Base-by-base conservation (phyloP, 768 basidiomycete genomes). In the Leccinum broughii region DNA sequence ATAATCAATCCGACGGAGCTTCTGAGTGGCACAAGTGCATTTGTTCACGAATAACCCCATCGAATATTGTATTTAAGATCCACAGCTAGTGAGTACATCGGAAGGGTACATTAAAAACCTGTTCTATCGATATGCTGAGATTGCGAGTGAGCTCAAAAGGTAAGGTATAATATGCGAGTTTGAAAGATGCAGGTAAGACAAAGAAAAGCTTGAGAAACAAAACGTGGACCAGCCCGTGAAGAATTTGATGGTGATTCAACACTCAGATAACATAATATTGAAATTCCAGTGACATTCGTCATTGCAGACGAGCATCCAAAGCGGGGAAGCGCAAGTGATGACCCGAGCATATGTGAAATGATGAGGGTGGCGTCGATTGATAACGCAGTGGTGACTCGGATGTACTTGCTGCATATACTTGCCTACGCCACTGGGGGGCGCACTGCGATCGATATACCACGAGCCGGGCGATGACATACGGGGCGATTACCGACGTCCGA, bases 401-500 rank as follows among this genome's bases (percentile, higher is more conserved):
- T 28, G 50, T 32, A 37, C 30, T 48, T 54, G 46, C 13, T 22
- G 52, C 35, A 53, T 50, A 9, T 50, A 0, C 6, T 24, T 34
- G 54, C 51, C 55, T 22, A 44, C 24, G 48, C 61, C 58, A 44
- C 46, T 35, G 51, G 35, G 11, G 46, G 32, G 58, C 41, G 30
- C 52, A 53, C 56, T 6, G 30, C 35, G 59, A 58, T 48, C 32
- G 54, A 48, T 8, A 24, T 59, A 57, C 63, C 57, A 63, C 57
- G 56, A 54, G 20, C 51, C 24, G 51, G n/a, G 15, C 11, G 37
- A 57, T 46, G 44, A 20, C 15, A 35, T 14, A 13, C 1, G 32
- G 44, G 28, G 7, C 3, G 6, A 6, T 60, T 69, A 81, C 68
- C 80, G 73, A 55, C 80, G 79, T n/a, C 79, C 76, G 57, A 81